Conservation (phyloP, 129 eudicot genomes). For the Chrysanthemum makinoi region DNA sequence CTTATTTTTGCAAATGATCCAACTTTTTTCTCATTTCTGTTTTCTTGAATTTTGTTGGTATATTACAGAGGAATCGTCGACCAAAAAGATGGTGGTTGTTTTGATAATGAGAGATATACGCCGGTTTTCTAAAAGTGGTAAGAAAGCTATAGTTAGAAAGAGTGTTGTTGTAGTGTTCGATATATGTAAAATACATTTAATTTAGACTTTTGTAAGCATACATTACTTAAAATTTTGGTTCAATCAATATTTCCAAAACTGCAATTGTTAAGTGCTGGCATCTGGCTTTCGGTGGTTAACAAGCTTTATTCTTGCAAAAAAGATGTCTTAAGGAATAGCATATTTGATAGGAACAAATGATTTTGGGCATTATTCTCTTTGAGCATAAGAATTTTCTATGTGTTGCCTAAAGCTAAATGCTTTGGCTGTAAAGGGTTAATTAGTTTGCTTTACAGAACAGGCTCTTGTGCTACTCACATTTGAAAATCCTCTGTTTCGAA, state of each 20-base stretch:
- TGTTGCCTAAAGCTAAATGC: too few relatives aligned
- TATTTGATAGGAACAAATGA: too few relatives aligned
- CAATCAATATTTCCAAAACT: neutral
- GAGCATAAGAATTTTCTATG: too few relatives aligned
- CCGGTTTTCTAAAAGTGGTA: neutral
- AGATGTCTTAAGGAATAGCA: too few relatives aligned
- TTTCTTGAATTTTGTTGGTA: neutral
- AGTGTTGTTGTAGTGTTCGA: slow-evolving; percentile 15
- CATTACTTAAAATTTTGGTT: slow-evolving; percentile 14
- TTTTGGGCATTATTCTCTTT: neutral
- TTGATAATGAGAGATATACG: slow-evolving; percentile 7
- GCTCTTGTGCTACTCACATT: too few relatives aligned
- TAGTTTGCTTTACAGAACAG: too few relatives aligned
- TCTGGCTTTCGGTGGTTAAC: neutral
- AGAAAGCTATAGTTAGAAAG: neutral
- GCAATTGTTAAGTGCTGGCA: neutral
- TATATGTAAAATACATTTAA: slow-evolving; percentile 22
- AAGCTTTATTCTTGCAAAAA: slow-evolving; percentile 1
- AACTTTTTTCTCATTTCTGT: too few relatives aligned
- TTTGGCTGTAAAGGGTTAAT: too few relatives aligned
- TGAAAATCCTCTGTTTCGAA: too few relatives aligned
- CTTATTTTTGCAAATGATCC: too few relatives aligned
- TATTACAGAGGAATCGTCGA: slow-evolving; percentile 23
- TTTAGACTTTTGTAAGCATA: neutral
- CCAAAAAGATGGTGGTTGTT: slow-evolving; percentile 36